These are phyloP conservation scores for Lasiosphaeria miniovina DNA, from an alignment of 495 filamentous ascomycete species.

Conservation along the genomic window DNA sequence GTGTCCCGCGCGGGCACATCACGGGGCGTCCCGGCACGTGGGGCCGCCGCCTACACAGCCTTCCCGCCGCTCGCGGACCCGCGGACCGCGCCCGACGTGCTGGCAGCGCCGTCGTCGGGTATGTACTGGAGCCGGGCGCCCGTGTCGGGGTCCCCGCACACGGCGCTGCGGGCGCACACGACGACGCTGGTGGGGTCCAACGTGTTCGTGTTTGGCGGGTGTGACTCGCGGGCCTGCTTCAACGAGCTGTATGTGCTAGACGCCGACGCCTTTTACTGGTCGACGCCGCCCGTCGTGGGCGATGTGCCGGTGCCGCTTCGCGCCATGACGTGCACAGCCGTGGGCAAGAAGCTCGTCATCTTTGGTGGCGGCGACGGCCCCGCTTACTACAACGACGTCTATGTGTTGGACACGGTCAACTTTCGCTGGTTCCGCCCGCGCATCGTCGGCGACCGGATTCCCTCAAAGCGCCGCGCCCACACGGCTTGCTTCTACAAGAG, in stretches of 20 bases:
- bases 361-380: slow-evolving; percentile 66
- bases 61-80: slow-evolving; percentile 58
- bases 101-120: slow-evolving; percentile 58
- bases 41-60: slow-evolving; percentile 35
- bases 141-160: slow-evolving; percentile 53
- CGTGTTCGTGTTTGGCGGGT: slow-evolving; percentile 65
- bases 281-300: slow-evolving; percentile 54
- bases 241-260: slow-evolving; percentile 65
- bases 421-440: slow-evolving; percentile 57
- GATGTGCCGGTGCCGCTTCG: slow-evolving; percentile 59
- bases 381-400: slow-evolving; percentile 66
- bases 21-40: slow-evolving; percentile 29
- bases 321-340: slow-evolving; percentile 65
- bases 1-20: slow-evolving; percentile 24
- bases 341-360: slow-evolving; percentile 62
- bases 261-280: slow-evolving; percentile 64
- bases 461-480: slow-evolving; percentile 58
- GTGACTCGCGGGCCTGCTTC: slow-evolving; percentile 61
- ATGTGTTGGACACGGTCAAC: slow-evolving; percentile 63
- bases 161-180: slow-evolving; percentile 59
- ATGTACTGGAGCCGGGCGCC: slow-evolving; percentile 68
- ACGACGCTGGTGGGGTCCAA: slow-evolving; percentile 59
- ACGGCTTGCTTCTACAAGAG: slow-evolving; percentile 65
- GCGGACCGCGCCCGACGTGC: slow-evolving; percentile 54
- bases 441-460: slow-evolving; percentile 49